Conservation (phyloP, 257 asterid species). For the Lycium ferocissimum region DNA sequence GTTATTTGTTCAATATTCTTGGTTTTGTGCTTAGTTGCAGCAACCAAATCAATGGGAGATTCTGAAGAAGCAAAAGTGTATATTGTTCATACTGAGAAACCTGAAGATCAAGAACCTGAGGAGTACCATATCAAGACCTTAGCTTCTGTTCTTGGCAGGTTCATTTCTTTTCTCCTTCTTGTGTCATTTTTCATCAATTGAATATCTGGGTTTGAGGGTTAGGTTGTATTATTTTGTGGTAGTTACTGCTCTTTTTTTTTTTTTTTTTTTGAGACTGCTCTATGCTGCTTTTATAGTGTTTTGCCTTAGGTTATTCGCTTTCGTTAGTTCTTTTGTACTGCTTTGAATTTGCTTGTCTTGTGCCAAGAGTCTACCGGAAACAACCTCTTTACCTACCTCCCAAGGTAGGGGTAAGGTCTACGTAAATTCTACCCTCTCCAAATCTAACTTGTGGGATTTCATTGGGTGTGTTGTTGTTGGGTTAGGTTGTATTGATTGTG, state of each 20-base stretch:
- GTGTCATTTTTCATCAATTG: neutral
- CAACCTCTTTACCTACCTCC: too few relatives aligned
- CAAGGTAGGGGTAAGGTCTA: too few relatives aligned
- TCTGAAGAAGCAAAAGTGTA: neutral
- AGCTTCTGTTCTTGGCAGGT: conserved; percentile 25
- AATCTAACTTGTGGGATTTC: too few relatives aligned
- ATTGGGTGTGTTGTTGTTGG: too few relatives aligned
- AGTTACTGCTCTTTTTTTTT: too few relatives aligned
- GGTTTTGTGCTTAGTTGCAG: neutral
- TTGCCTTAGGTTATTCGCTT: too few relatives aligned
- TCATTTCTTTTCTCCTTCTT: neutral
- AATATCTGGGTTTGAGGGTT: neutral
- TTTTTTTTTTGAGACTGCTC: too few relatives aligned
- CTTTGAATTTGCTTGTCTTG: too few relatives aligned
- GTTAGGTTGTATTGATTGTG: neutral
- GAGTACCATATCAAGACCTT: conserved; percentile 5
- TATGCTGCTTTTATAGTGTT: too few relatives aligned
- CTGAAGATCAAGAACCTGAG: conserved; percentile 13
- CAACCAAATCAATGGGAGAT: neutral
- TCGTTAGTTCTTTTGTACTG: too few relatives aligned
- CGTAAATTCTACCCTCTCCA: too few relatives aligned
- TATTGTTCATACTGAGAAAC: conserved; percentile 16
- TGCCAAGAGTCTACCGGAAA: too few relatives aligned
- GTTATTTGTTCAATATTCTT: neutral
- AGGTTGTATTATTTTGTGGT: neutral